Evolutionary conservation across 163 green algal species (phyloP), one percentile per base, ranked within the genome.

Genomic region (Scenedesmus sp.): DNA sequence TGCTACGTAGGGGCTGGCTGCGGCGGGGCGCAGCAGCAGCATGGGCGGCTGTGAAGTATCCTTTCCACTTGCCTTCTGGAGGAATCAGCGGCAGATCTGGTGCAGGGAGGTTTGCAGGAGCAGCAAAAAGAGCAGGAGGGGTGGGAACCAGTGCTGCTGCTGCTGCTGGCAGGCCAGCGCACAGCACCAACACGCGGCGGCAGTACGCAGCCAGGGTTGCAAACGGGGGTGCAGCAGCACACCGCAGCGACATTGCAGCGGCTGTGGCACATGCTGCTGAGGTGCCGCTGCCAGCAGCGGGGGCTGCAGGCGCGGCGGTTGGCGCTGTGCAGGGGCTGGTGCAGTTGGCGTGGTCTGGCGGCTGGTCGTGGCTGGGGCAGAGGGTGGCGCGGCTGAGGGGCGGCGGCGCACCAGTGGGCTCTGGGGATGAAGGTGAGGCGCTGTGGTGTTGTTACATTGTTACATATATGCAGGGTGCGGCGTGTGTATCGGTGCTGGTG

Each of bases 341-440:
- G 34, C 26, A 59, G 76, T 56, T 15, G 3, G 46, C 12, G 13
- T 83, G 46, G 85, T n/a, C 59, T 9, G 16, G 52, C 9, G 34
- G 52, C 16, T 90, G 85, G 46, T 20, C 59, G 15, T 83, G 64
- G 85, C 4, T 83, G 18, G 66, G 66, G 9, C 85, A 90, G 85
- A 54, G n/a, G 34, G 54, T 83, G 6, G 85, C 64, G 3, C 20
- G 64, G 4, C 23, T 90, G 1, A 82, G 64, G 54, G 66, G 85
- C 12, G 85, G 85, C 52, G 85, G 66, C 6, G 84, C 62, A 34
- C n/a, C 84, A 34, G 84, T 89, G n/a, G 84, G 62, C 20, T 26
- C 60, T 52, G 66, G 52, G 23, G 84, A 89, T 82, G 84, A 89
- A 64, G 84, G 84, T 89, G 62, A 81, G 84, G 34, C 1, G 59